These are phyloP conservation scores for Raddia guianensis DNA, from an alignment of 176 grass and related monocot species.

Conservation along the genomic window DNA sequence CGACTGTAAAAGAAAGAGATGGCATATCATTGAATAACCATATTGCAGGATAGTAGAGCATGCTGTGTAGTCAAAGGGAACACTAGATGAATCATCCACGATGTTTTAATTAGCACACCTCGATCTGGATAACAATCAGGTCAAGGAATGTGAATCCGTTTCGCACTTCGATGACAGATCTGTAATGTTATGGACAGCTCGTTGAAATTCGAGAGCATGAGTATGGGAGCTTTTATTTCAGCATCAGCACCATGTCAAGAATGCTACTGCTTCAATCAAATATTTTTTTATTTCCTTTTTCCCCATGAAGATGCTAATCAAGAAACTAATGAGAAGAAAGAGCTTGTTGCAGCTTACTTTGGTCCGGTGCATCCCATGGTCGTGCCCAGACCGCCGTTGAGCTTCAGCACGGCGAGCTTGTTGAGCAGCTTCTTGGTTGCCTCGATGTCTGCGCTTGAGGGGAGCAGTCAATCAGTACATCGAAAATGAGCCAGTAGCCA, in stretches of 20 bases:
- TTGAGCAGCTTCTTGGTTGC: constrained; percentile 80
- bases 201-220: not conserved
- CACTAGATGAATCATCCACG: not conserved
- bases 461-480: not conserved
- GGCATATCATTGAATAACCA: not conserved
- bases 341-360: constrained; percentile 52
- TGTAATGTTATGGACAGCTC: constrained; percentile 14
- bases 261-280: not conserved
- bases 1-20: constrained; percentile 41
- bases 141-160: constrained; percentile 94
- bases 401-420: constrained; percentile 94
- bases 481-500: not conserved
- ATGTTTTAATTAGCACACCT: constrained; percentile 41
- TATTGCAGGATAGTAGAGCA: not conserved
- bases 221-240: not conserved
- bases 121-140: constrained; percentile 93
- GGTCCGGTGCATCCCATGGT: constrained; percentile 96
- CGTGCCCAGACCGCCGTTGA: constrained; percentile 88
- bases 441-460: constrained; percentile 50
- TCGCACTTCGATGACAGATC: constrained; percentile 93
- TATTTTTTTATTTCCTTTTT: not conserved
- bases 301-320: not conserved
- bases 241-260: not conserved
- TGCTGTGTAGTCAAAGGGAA: not conserved
- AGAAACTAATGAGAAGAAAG: not conserved